These are phyloP conservation scores for Melampsora occidentalis DNA, from an alignment of 1,284 basidiomycete genomes.

Conservation along the genomic window DNA sequence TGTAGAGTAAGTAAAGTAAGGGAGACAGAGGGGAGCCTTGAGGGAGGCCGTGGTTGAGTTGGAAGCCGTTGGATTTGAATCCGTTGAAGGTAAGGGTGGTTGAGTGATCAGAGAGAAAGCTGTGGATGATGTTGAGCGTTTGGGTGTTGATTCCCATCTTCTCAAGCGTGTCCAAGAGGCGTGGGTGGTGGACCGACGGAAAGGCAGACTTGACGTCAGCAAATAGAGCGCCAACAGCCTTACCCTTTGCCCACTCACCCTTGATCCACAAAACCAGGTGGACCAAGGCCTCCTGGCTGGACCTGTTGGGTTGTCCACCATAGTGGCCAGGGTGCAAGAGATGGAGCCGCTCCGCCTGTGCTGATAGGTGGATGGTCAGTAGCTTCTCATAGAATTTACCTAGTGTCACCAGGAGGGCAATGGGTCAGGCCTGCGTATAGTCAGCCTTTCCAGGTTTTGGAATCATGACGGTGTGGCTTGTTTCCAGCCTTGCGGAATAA, in stretches of 20 bases:
- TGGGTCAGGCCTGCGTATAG: neutral
- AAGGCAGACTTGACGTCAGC: conserved; percentile 6
- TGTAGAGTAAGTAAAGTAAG: neutral
- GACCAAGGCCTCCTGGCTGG: neutral
- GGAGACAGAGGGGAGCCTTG: conserved; percentile 6
- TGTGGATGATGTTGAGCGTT: neutral
- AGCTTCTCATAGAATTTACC: neutral
- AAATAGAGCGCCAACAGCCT: conserved; percentile 3
- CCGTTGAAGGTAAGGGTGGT: neutral
- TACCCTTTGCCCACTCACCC: conserved; percentile 1
- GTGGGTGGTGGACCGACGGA: neutral
- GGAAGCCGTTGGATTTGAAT: neutral
- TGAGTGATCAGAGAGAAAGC: neutral
- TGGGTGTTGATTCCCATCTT: neutral
- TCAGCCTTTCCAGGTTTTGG: neutral
- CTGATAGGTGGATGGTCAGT: neutral
- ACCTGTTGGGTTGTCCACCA: neutral
- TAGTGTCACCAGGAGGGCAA: neutral
- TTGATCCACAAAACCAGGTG: conserved; percentile 1
- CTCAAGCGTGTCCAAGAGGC: neutral
- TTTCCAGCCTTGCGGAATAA: conserved; percentile 7
- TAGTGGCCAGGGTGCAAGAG: neutral
- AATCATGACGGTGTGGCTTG: conserved; percentile 3
- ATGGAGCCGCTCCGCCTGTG: neutral
- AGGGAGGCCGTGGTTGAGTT: neutral